phyloP scores from a whole-genome alignment of 163 green algal genomes.

The Coccomyxa subellipsoidea region DNA sequence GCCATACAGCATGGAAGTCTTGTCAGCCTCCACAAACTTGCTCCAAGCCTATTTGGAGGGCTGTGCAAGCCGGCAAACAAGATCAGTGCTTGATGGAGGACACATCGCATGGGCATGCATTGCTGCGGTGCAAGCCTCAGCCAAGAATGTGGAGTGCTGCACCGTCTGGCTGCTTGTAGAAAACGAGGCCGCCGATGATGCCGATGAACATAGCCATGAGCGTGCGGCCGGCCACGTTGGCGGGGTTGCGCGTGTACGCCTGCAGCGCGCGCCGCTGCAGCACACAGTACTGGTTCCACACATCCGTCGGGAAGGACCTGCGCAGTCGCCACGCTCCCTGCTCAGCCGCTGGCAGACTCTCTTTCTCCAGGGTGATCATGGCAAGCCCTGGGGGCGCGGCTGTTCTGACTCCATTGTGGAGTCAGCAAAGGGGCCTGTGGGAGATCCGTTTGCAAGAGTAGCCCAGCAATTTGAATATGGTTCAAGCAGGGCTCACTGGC shows the following conservation, averaged over 20 bases:
- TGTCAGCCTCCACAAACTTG: not conserved
- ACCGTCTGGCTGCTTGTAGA: not conserved
- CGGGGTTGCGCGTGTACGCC: slow-evolving; percentile 18
- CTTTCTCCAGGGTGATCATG: too few species aligned
- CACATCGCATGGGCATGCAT: not conserved
- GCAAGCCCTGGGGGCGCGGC: too few species aligned
- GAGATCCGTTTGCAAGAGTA: too few species aligned
- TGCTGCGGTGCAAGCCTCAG: too few species aligned
- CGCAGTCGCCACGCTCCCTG: not conserved
- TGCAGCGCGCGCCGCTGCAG: slow-evolving; percentile 5
- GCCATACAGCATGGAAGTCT: not conserved
- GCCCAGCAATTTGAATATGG: too few species aligned
- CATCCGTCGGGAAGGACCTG: slow-evolving; percentile 1
- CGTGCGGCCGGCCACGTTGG: slow-evolving; percentile 9
- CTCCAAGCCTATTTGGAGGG: not conserved
- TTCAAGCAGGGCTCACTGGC: too few species aligned
- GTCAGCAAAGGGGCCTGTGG: too few species aligned
- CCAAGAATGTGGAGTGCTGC: too few species aligned
- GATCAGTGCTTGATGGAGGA: not conserved
- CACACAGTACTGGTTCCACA: slow-evolving; percentile 15
- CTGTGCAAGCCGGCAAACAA: not conserved
- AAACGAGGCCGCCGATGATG: slow-evolving; percentile 3
- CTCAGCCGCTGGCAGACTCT: not conserved
- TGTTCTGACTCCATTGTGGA: too few species aligned
- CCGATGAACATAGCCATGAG: slow-evolving; percentile 12